A percentile compares a stretch with the other conserved stretches of the same genome.
Evolutionary conservation across 306 rosid genomes (phyloP).

Genomic region (Inga leiocalycina): DNA sequence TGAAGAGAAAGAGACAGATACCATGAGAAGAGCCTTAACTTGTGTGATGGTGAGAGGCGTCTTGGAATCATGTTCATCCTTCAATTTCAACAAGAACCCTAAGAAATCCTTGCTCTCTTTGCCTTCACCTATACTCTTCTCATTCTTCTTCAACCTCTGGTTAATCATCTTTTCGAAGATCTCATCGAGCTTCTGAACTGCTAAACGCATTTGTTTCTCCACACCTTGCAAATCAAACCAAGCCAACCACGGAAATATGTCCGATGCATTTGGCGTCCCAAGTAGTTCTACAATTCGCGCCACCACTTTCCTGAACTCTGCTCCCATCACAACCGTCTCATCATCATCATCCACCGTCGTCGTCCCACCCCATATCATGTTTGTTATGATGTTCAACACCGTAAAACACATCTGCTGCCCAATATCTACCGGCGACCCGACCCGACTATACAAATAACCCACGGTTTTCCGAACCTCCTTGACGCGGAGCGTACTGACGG

Average conservation of each 20-base stretch:
- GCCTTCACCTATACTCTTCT: not conserved
- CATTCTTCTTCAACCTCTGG: constrained; percentile 32
- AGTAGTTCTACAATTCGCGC: constrained; percentile 45
- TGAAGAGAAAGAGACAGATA: constrained; percentile 17
- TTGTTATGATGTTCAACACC: constrained; percentile 61
- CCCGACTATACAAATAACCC: constrained; percentile 24
- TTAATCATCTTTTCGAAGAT: constrained; percentile 63
- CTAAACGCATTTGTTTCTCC: constrained; percentile 40
- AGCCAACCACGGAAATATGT: constrained; percentile 69
- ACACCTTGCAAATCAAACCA: constrained; percentile 79
- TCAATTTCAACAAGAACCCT: constrained; percentile 59
- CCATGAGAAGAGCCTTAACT: constrained; percentile 75
- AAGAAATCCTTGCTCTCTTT: constrained; percentile 47
- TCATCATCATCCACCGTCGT: constrained; percentile 44
- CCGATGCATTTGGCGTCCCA: constrained; percentile 68
- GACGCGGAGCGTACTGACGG: constrained; percentile 56
- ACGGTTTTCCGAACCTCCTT: constrained; percentile 53
- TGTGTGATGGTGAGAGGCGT: constrained; percentile 53
- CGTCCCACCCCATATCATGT: constrained; percentile 71
- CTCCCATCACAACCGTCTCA: constrained; percentile 43
- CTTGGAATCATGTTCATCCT: constrained; percentile 56
- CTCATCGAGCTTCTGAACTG: constrained; percentile 42
- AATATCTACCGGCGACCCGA: constrained; percentile 47
- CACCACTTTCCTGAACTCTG: constrained; percentile 59
- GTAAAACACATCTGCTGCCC: constrained; percentile 66